Base-by-base conservation (phyloP, 495 filamentous ascomycete species). In the Cairneyella variabilis region DNA sequence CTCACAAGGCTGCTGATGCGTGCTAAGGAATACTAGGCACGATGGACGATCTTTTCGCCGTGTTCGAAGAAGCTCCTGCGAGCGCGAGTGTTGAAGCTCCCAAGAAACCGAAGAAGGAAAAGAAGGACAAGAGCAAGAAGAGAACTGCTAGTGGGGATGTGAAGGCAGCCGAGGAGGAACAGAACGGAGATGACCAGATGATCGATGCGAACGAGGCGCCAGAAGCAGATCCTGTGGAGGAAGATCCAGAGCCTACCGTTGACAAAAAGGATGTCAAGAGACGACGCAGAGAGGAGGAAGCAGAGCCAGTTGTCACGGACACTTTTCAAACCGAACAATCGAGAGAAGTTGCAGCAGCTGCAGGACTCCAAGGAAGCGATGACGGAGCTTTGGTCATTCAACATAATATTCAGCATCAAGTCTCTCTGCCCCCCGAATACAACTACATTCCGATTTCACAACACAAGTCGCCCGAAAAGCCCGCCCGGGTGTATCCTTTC, bases 371-470 rank as follows among this genome's bases (percentile, higher is more conserved):
- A 58, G 67, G 69, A 26, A 61, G 66, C 30, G 58, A 86, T 54
- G 67, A 75, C 5, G 66, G 71, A 12, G 82, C 88, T 16, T 82
- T 98, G 40, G 82, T 92, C 21, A 71, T 98, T 20, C 91, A 88
- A 14, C 95, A 97, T 72, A 96, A 98, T 73, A 92, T 98, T 58
- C 90, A 95, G 65, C 93, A 98, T 79, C 91, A 98, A 70, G 93
- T 97, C 54, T 89, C 93, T 22, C 77, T 97, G 27, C 93, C 93
- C 1, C 90, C 90, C 3, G 87, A 92, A 65, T 96, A 95, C 74
- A 84, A 89, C 54, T 98, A 97, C 67, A 76, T 91, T 22, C 93
- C 91, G 11, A 89, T 98, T 48, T 91, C 89, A 7, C 75, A 96
- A 68, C 93, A 98, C 75, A 87, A 88, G 64, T 72, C 86, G 8